Conservation (phyloP, 768 basidiomycete genomes). For the Trametes cinnabarina region DNA sequence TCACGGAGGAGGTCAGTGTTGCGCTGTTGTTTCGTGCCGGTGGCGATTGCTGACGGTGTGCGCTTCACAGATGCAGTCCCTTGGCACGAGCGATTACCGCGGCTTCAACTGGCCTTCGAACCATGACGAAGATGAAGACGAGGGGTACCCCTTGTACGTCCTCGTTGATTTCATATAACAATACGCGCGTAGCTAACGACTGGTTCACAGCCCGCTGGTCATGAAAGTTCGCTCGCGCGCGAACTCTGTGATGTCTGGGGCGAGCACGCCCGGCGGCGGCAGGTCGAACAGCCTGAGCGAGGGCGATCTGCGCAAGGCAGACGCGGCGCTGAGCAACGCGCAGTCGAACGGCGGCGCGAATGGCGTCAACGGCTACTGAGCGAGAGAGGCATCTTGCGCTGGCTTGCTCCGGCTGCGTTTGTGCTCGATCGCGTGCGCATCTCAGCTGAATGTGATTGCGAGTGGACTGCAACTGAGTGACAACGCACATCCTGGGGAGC, state of each 20-base stretch:
- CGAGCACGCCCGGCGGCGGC: slow-evolving; percentile 87
- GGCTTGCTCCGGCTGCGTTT: too few species aligned
- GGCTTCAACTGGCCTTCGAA: slow-evolving; percentile 60
- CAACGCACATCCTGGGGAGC: too few species aligned
- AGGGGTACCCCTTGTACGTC: slow-evolving; percentile 84
- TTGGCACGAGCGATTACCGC: slow-evolving; percentile 84
- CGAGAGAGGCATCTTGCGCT: background rate
- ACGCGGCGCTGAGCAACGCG: slow-evolving; percentile 75
- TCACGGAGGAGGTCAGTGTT: slow-evolving; percentile 72
- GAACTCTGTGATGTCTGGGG: slow-evolving; percentile 68
- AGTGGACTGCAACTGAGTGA: background rate
- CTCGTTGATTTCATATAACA: slow-evolving; percentile 16
- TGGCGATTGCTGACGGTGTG: background rate
- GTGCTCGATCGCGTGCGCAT: too few species aligned
- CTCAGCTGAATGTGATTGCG: too few species aligned
- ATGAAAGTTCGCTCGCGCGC: slow-evolving; percentile 87
- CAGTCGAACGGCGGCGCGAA: slow-evolving; percentile 21
- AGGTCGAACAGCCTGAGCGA: slow-evolving; percentile 80
- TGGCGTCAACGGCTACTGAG: slow-evolving; percentile 21
- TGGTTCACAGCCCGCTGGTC: slow-evolving; percentile 64
- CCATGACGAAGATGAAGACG: slow-evolving; percentile 77
- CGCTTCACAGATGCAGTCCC: slow-evolving; percentile 69
- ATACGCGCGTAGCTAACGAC: slow-evolving; percentile 12
- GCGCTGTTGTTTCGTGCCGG: background rate
- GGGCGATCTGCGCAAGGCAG: slow-evolving; percentile 81